These are phyloP conservation scores for Termitomyces titanicus DNA, from an alignment of 768 basidiomycete species.

Conservation along the genomic window DNA sequence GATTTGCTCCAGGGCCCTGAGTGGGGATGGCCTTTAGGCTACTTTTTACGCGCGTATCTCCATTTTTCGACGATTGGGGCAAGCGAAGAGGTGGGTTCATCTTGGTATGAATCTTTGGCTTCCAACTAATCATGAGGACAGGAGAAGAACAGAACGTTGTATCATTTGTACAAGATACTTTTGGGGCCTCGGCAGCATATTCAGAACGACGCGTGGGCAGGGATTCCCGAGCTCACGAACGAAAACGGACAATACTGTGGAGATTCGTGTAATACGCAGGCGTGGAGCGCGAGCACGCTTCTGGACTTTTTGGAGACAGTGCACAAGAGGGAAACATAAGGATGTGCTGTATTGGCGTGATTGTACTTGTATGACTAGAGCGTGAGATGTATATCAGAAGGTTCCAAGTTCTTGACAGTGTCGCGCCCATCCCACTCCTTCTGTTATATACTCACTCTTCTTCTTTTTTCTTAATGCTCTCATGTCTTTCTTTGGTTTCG, in stretches of 20 bases:
- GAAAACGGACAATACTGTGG: conserved; percentile 75
- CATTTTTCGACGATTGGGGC: conserved; percentile 76
- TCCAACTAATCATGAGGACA: conserved; percentile 24
- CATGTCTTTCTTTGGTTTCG: conserved; percentile 86
- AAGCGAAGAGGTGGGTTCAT: conserved; percentile 53
- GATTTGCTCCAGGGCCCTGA: conserved; percentile 67
- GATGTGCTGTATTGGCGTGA: conserved; percentile 9
- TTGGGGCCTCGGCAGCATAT: conserved; percentile 72
- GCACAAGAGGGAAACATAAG: conserved; percentile 33
- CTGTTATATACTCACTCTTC: conserved; percentile 5
- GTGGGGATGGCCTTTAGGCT: conserved; percentile 95
- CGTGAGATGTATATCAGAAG: conserved; percentile 11
- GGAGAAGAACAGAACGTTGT: conserved; percentile 70
- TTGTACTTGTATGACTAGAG: conserved; percentile 13
- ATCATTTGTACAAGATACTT: conserved; percentile 74
- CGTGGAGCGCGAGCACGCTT: conserved; percentile 93
- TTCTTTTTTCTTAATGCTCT: conserved; percentile 29
- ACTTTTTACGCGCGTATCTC: conserved; percentile 91
- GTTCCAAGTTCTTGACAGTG: not conserved
- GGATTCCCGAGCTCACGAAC: conserved; percentile 91
- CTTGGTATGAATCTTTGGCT: not conserved
- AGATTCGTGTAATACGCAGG: conserved; percentile 93
- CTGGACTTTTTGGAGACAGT: conserved; percentile 85
- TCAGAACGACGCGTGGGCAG: conserved; percentile 82
- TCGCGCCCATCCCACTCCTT: not conserved